Base-by-base conservation (phyloP, 495 filamentous ascomycete species). In the Hamigera avellanea region DNA sequence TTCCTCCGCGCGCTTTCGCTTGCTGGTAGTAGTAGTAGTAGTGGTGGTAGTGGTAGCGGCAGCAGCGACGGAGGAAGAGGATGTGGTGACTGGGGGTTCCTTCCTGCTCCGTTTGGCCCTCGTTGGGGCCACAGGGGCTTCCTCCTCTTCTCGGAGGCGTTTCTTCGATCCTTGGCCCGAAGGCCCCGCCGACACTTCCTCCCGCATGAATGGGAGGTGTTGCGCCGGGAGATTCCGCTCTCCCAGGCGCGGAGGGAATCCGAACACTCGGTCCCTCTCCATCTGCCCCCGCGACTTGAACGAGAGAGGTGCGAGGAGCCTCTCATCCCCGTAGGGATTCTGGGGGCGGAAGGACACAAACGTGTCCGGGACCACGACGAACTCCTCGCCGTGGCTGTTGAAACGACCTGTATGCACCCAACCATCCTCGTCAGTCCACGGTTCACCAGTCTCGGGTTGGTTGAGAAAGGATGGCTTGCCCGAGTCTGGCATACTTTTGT, bases 231-330 rank as follows among this genome's bases (percentile, higher is more conserved):
- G 19, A 36, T 69, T 67, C 3, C 62, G 58, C 23, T 59, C 45
- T 3, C 63, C 65, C 13, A 62, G 45, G 16, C 47, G 47, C 0
- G 65, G 65, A 2, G 65, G 62, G 37, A 53, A 67, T 0, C 65
- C 61, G 34, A 57, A 54, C 9, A 54, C 44, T 1, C 38, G 31
- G 26, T 66, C 57, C 12, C 36, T 49, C n/a, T 49, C 42, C 15
- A 46, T 42, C 27, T 66, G 56, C 3, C 54, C 38, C 2, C 44
- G 19, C 0, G 52, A 48, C 15, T 52, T 57, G 23, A 56, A 33
- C 2, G 55, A 51, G 8, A 57, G 32, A 2, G 60, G 61, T 10
- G 60, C n/a, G n/a, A n/a, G n/a, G n/a, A n/a, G n/a, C n/a, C n/a
- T n/a, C 2, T 52, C 37, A 19, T 54, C 53, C 1, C 43, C 46